phyloP scores from a whole-genome alignment of 768 basidiomycete genomes.

The Xanthoconium stramineum region DNA sequence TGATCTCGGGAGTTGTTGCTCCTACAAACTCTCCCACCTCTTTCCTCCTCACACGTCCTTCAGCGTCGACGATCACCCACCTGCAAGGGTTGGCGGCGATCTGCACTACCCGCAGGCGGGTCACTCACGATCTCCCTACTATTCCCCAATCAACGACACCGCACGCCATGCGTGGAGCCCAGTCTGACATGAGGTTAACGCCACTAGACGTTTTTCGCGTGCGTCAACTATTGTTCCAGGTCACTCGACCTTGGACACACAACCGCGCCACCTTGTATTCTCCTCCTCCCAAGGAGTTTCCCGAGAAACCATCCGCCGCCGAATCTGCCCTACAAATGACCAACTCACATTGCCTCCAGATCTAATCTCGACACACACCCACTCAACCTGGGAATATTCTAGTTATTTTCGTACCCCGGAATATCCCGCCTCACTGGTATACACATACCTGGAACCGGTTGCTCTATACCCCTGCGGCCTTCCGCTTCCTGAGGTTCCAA shows the following conservation, averaged over 20 bases:
- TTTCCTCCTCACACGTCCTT: background rate
- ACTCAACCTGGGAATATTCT: constrained; percentile 15
- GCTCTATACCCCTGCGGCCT: constrained; percentile 21
- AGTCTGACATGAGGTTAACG: constrained; percentile 12
- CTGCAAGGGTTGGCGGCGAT: background rate
- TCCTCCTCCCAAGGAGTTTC: background rate
- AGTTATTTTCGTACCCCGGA: constrained; percentile 25
- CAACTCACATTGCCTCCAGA: constrained; percentile 4
- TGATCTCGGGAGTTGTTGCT: constrained; percentile 4
- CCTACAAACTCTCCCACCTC: background rate
- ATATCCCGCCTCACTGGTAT: constrained; percentile 12
- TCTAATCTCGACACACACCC: constrained; percentile 24
- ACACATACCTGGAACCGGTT: constrained; percentile 7
- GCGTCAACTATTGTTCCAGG: constrained; percentile 17
- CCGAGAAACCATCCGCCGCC: constrained; percentile 1
- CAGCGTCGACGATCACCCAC: background rate
- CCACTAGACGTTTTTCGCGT: constrained; percentile 32
- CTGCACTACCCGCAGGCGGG: background rate
- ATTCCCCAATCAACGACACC: background rate
- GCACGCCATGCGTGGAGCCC: constrained; percentile 1
- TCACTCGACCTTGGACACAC: constrained; percentile 5
- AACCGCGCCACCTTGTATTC: constrained; percentile 1
- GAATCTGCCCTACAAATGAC: background rate
- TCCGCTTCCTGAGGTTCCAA: constrained; percentile 28
- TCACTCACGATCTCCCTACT: background rate